These are phyloP conservation scores for Crucibulum laeve DNA, from an alignment of 768 basidiomycete species.

Conservation along the genomic window DNA sequence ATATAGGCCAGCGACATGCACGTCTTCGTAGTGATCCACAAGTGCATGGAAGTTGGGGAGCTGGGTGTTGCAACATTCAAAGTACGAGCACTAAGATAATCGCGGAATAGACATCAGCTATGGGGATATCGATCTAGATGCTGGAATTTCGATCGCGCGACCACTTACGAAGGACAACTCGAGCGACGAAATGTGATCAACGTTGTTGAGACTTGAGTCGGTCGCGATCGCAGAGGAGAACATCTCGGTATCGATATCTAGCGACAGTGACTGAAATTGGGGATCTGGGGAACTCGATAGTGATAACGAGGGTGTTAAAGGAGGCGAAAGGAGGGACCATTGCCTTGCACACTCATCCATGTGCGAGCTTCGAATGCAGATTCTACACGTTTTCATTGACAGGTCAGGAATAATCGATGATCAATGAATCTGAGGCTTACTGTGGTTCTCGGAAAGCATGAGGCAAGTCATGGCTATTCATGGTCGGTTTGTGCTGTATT, in stretches of 20 bases:
- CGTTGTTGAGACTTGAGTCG: slow-evolving; percentile 6
- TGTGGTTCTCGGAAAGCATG: slow-evolving; percentile 1
- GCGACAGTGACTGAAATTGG: not conserved
- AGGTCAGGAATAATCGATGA: slow-evolving; percentile 4
- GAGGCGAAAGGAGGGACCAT: not conserved
- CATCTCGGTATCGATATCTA: not conserved
- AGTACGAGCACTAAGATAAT: slow-evolving; percentile 27
- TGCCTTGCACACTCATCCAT: not conserved
- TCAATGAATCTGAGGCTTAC: not conserved
- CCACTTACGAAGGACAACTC: slow-evolving; percentile 21
- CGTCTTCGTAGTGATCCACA: slow-evolving; percentile 47
- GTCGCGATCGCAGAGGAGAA: not conserved
- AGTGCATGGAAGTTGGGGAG: slow-evolving; percentile 46
- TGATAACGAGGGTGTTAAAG: not conserved
- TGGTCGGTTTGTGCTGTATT: too few relatives aligned
- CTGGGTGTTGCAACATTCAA: slow-evolving; percentile 41
- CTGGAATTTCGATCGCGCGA: slow-evolving; percentile 5
- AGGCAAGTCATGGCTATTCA: slow-evolving; percentile 1
- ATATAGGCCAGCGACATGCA: slow-evolving; percentile 18
- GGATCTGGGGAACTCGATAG: not conserved
- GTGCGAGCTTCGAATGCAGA: not conserved
- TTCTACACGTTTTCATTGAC: slow-evolving; percentile 3
- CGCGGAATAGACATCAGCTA: not conserved
- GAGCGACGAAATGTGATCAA: slow-evolving; percentile 22
- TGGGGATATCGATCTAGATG: not conserved